A percentile compares a stretch with the other conserved stretches of the same genome.
Evolutionary conservation across 352 stramenopile genomes (phyloP).

Genomic region (Pythium biforme): DNA sequence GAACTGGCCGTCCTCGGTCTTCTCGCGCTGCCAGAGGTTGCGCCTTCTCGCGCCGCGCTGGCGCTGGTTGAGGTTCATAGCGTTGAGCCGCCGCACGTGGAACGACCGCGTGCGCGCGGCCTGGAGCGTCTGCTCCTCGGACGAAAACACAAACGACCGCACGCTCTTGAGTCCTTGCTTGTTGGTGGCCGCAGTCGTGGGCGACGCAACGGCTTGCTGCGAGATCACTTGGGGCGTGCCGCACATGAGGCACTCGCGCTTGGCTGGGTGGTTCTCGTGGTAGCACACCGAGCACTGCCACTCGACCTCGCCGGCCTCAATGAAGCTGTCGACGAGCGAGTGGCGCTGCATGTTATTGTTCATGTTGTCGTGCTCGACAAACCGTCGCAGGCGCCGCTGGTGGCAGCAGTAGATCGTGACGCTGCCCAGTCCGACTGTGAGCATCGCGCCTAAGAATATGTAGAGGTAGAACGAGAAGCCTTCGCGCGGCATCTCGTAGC

Average conservation of each 20-base stretch:
- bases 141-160: slow-evolving; percentile 32
- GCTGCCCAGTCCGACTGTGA: slow-evolving; percentile 36
- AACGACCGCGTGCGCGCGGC: slow-evolving; percentile 70
- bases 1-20: slow-evolving; percentile 68
- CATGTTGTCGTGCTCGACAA: slow-evolving; percentile 63
- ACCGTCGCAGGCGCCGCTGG: slow-evolving; percentile 53
- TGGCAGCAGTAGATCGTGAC: slow-evolving; percentile 68
- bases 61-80: slow-evolving; percentile 79
- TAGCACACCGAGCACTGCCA: slow-evolving; percentile 86
- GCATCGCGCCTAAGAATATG: slow-evolving; percentile 68
- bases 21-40: slow-evolving; percentile 78
- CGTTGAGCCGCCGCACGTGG: slow-evolving; percentile 75
- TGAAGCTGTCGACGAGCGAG: slow-evolving; percentile 74
- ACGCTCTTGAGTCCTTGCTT: slow-evolving; percentile 18
- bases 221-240: slow-evolving; percentile 80
- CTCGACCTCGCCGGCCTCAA: slow-evolving; percentile 66
- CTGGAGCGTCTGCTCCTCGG: slow-evolving; percentile 38
- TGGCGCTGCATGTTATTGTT: slow-evolving; percentile 89
- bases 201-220: slow-evolving; percentile 43
- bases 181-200: slow-evolving; percentile 20
- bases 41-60: slow-evolving; percentile 68
- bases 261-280: slow-evolving; percentile 81
- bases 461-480: slow-evolving; percentile 69
- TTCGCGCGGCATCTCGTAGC: background rate
- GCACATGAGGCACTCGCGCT: slow-evolving; percentile 81